Conservation (phyloP, 2,329 filamentous ascomycete genomes). For the Cladosporium oxysporum region DNA sequence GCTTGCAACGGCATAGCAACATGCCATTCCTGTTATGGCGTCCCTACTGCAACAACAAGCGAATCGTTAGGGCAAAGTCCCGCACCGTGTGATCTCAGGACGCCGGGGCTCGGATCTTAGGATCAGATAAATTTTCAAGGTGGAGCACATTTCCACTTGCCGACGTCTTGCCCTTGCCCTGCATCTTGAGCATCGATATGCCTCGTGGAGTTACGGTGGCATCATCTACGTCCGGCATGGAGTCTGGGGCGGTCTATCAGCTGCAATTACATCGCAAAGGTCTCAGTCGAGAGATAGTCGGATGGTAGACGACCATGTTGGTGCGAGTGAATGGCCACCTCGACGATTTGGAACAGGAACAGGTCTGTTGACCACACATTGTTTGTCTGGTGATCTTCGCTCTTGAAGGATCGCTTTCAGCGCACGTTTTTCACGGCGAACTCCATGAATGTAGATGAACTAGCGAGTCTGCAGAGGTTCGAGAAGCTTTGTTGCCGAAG, state of each 20-base stretch:
- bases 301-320: not conserved
- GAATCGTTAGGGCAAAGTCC: not conserved
- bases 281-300: not conserved
- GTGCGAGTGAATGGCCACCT: not conserved
- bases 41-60: constrained; percentile 4
- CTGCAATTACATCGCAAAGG: not conserved
- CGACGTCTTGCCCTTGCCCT: constrained; percentile 5
- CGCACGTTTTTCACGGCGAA: constrained; percentile 2
- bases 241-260: not conserved
- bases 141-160: not conserved
- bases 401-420: not conserved
- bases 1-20: constrained; percentile 6
- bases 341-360: not conserved
- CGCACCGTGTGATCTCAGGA: not conserved
- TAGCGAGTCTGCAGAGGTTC: constrained; percentile 1
- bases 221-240: not conserved
- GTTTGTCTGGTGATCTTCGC: not conserved
- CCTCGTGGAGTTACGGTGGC: not conserved
- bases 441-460: not conserved
- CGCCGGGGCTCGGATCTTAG: constrained; percentile 10
- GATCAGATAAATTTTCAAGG: constrained; percentile 12
- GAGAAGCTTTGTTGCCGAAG: constrained; percentile 10
- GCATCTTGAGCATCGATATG: not conserved
- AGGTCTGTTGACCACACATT: not conserved
- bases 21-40: not conserved